A percentile compares a stretch with the other conserved stretches of the same genome.
These are phyloP conservation scores for Articulospora tetracladia DNA, from an alignment of 495 filamentous ascomycete species.

Conservation along the genomic window DNA sequence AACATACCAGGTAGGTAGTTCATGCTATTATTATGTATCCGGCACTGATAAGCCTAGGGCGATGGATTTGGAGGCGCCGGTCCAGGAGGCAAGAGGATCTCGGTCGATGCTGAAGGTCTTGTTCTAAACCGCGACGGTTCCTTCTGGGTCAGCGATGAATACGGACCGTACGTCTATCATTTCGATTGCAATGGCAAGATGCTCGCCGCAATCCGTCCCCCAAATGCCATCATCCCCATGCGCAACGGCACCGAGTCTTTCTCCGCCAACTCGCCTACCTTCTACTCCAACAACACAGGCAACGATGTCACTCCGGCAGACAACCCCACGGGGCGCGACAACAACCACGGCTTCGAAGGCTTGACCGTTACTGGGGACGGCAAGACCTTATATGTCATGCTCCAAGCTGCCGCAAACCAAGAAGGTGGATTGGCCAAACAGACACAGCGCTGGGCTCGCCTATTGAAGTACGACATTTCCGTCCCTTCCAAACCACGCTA, in stretches of 20 bases:
- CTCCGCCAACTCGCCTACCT: constrained; percentile 18
- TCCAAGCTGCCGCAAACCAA: constrained; percentile 40
- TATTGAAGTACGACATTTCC: constrained; percentile 57
- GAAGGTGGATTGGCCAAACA: constrained; percentile 48
- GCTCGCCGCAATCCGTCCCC: constrained; percentile 62
- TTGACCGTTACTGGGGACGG: constrained; percentile 62
- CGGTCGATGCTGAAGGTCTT: constrained; percentile 68
- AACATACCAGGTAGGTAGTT: constrained; percentile 47
- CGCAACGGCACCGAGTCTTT: constrained; percentile 49
- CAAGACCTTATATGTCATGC: constrained; percentile 59
- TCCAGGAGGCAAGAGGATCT: constrained; percentile 56
- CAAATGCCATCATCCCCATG: constrained; percentile 61
- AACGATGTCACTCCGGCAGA: constrained; percentile 40
- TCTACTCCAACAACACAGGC: constrained; percentile 28
- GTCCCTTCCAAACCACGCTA: constrained; percentile 33
- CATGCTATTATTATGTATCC: neutral
- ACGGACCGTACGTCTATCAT: constrained; percentile 69
- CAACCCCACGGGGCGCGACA: constrained; percentile 60
- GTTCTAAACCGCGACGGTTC: constrained; percentile 58
- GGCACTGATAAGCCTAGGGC: constrained; percentile 23
- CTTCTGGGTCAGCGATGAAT: constrained; percentile 81
- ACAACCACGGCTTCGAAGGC: constrained; percentile 79
- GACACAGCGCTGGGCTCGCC: constrained; percentile 44
- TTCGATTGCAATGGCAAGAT: constrained; percentile 59
- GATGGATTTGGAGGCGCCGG: constrained; percentile 69